Percentiles rank a stretch among this genome's conserved stretches.
Evolutionary conservation across 345 rosid species (phyloP).

Genomic region (Ceriops decandra): DNA sequence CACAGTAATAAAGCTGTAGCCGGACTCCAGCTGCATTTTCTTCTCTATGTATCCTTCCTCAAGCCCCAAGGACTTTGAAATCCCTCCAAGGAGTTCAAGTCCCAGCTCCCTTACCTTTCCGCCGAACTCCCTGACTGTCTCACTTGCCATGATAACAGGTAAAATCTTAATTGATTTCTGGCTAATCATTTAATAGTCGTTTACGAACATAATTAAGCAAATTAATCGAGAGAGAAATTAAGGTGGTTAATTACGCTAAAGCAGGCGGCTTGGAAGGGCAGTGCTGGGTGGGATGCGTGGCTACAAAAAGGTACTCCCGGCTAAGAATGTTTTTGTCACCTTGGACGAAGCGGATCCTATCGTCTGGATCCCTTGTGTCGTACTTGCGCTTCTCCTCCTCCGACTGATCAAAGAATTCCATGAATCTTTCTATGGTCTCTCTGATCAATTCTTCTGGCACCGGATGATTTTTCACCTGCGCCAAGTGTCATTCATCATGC

Average conservation of each 20-base stretch:
- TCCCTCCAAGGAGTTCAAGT: slow-evolving; percentile 3
- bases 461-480: slow-evolving; percentile 33
- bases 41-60: slow-evolving; percentile 7
- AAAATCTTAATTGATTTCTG: background rate
- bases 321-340: slow-evolving; percentile 13
- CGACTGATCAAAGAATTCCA: slow-evolving; percentile 22
- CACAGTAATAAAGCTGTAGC: slow-evolving; percentile 1
- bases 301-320: slow-evolving; percentile 26
- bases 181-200: background rate
- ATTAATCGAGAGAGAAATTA: too few relatives aligned
- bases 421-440: slow-evolving; percentile 19
- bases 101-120: background rate
- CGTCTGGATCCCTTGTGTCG: slow-evolving; percentile 18
- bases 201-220: background rate
- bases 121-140: slow-evolving; percentile 1
- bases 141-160: background rate
- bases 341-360: slow-evolving; percentile 20
- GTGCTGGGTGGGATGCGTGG: slow-evolving; percentile 23
- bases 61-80: slow-evolving; percentile 6
- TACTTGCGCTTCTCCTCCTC: slow-evolving; percentile 15
- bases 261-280: slow-evolving; percentile 23
- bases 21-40: slow-evolving; percentile 2
- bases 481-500: background rate
- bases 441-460: slow-evolving; percentile 23
- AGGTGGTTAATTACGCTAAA: slow-evolving; percentile 14